Base-by-base conservation (phyloP, 345 rosid species). In the Ceriops decandra region DNA sequence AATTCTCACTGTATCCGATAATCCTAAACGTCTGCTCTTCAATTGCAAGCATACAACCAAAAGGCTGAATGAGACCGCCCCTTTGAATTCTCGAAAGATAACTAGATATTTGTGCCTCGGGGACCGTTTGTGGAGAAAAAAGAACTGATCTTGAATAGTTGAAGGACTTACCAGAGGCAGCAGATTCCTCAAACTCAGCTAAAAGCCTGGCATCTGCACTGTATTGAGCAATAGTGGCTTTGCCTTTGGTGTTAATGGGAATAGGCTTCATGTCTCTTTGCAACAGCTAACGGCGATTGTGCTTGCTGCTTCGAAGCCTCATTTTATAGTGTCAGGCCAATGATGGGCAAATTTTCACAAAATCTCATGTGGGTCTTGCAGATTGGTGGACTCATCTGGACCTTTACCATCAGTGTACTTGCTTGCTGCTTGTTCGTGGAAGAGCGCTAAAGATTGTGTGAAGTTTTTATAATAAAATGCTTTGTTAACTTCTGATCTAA, bases 21-120 rank as follows among this genome's bases (percentile, higher is more conserved):
- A 92, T 75, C 68, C 79, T 80, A 70, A 90, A 90, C 22, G 58
- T 83, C 68, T 88, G 72, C 64, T 87, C 96, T 68, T 88, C 85
- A 19, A 90, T 66, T 46, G 90, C 92, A 64, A 88, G 60, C 79
- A 92, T 71, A 70, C 96, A 92, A 46, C 96, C 95, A 76, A 92
- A 85, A 21, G 96, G 81, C 76, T 92, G 96, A 76, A 87, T 72
- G 32, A 81, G 78, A 38, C 98, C 98, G 52, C 98, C 98, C 78
- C 92, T 77, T 73, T 90, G 96, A 69, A 90, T 92, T 59, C 77
- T 88, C 2, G 87, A 80, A 22, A 92, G 42, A 67, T 87, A 88
- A 68, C 90, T 85, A 56, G 74, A 74, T n/a, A 90, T 85, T 72
- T 88, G 83, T 62, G 87, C 91, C 3, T 84, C 96, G 32, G 95